Percentiles rank a stretch among this genome's conserved stretches.
These are phyloP conservation scores for Phlegmacium glaucopus DNA, from an alignment of 768 basidiomycete genomes.

Conservation along the genomic window DNA sequence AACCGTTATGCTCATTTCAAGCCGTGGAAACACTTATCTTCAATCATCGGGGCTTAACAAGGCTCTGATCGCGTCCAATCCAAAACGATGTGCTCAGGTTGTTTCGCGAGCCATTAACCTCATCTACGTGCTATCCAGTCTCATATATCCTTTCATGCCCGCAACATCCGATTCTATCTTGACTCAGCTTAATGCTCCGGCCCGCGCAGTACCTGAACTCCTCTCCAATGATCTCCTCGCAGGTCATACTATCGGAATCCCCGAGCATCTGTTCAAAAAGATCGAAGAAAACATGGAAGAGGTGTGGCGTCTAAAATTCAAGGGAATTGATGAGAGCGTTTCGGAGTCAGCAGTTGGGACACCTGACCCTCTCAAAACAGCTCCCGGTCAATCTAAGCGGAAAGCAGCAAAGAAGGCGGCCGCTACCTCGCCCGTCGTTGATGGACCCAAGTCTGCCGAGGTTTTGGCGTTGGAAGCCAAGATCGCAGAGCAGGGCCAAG, in stretches of 20 bases:
- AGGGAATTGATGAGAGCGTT: conserved; percentile 46
- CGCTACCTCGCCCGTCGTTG: conserved; percentile 34
- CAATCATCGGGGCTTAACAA: conserved; percentile 91
- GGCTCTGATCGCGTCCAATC: conserved; percentile 76
- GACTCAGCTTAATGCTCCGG: conserved; percentile 84
- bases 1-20: conserved; percentile 86
- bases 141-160: conserved; percentile 97
- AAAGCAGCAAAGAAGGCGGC: conserved; percentile 52
- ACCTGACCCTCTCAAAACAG: conserved; percentile 38
- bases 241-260: conserved; percentile 81
- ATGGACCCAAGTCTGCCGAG: conserved; percentile 69
- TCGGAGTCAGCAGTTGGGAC: conserved; percentile 27
- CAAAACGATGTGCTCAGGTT: conserved; percentile 86
- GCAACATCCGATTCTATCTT: conserved; percentile 79
- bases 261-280: conserved; percentile 89
- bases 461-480: conserved; percentile 69
- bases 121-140: conserved; percentile 83
- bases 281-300: conserved; percentile 91
- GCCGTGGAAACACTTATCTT: conserved; percentile 90
- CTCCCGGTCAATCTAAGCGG: conserved; percentile 50
- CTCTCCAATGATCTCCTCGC: conserved; percentile 81
- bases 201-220: conserved; percentile 70
- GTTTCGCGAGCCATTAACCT: conserved; percentile 88
- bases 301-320: conserved; percentile 76
- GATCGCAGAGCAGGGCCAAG: conserved; percentile 71